Evolutionary conservation across 2,329 filamentous ascomycete species (phyloP).

Genomic region (Xylaria sp.): DNA sequence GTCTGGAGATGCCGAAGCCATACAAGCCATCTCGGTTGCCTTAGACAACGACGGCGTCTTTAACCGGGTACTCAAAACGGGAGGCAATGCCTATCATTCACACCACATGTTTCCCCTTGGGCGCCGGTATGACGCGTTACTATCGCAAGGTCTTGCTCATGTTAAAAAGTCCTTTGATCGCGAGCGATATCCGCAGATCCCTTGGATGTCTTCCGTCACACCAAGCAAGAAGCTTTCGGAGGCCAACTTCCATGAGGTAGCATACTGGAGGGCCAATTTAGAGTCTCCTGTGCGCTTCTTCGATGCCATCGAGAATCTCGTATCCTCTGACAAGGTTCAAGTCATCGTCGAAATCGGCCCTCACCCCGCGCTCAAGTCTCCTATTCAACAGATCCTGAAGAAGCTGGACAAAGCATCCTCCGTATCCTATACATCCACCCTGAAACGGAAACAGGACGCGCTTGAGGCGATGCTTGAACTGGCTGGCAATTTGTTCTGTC

Average conservation of each 20-base stretch:
- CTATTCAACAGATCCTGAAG: conserved; percentile 29
- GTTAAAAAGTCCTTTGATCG: not conserved
- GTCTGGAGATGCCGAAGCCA: conserved; percentile 43
- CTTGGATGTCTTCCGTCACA: conserved; percentile 29
- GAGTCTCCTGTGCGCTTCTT: conserved; percentile 36
- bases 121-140: not conserved
- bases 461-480: conserved; percentile 13
- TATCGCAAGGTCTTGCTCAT: not conserved
- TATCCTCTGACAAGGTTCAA: not conserved
- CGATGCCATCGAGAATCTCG: conserved; percentile 12
- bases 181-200: not conserved
- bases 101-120: conserved; percentile 42
- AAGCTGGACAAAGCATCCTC: not conserved
- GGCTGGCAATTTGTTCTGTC: conserved; percentile 27
- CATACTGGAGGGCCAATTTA: conserved; percentile 38
- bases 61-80: conserved; percentile 40
- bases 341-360: conserved; percentile 35
- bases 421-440: not conserved
- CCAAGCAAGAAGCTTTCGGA: conserved; percentile 8
- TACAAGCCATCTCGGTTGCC: conserved; percentile 25
- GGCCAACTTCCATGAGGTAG: not conserved
- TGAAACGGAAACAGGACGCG: conserved; percentile 15
- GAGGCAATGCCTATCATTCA: conserved; percentile 47
- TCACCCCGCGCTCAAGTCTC: conserved; percentile 26
- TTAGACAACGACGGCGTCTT: conserved; percentile 39